Conservation (phyloP, 768 basidiomycete genomes). For the Hericium rajendrae region DNA sequence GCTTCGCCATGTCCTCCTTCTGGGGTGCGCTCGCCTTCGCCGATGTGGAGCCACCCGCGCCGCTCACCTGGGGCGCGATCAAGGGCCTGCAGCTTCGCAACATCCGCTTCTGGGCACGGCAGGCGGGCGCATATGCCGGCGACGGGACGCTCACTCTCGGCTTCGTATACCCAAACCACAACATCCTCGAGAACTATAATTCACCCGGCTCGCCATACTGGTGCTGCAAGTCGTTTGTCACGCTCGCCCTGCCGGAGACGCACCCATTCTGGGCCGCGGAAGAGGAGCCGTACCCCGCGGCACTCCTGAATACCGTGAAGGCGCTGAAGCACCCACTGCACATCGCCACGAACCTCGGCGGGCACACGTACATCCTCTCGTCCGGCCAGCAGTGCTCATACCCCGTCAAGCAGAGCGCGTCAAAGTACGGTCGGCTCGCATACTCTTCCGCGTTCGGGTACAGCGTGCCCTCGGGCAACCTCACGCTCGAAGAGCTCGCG, state of each 20-base stretch:
- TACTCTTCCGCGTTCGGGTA: slow-evolving; percentile 76
- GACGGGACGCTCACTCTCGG: slow-evolving; percentile 70
- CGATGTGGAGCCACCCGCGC: slow-evolving; percentile 56
- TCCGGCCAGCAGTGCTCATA: slow-evolving; percentile 76
- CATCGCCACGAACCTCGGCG: slow-evolving; percentile 51
- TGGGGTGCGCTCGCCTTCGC: slow-evolving; percentile 71
- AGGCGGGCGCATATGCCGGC: slow-evolving; percentile 48
- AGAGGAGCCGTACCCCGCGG: slow-evolving; percentile 56
- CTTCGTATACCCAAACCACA: slow-evolving; percentile 60
- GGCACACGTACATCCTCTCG: slow-evolving; percentile 63
- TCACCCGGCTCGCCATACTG: slow-evolving; percentile 73
- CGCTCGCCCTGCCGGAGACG: slow-evolving; percentile 50
- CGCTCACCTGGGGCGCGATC: slow-evolving; percentile 64
- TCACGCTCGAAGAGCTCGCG: slow-evolving; percentile 61
- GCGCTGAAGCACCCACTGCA: slow-evolving; percentile 55
- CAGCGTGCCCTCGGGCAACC: slow-evolving; percentile 52
- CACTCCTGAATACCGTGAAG: slow-evolving; percentile 37
- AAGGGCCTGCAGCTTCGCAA: slow-evolving; percentile 69
- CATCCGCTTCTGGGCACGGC: slow-evolving; percentile 60
- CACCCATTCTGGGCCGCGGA: slow-evolving; percentile 65
- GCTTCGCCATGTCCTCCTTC: slow-evolving; percentile 76
- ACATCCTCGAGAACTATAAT: slow-evolving; percentile 75
- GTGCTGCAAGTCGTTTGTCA: slow-evolving; percentile 71
- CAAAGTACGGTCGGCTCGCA: slow-evolving; percentile 72
- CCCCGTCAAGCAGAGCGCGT: slow-evolving; percentile 66